Conservation (phyloP, 768 basidiomycete species). For the Fomitopsis pulvina region DNA sequence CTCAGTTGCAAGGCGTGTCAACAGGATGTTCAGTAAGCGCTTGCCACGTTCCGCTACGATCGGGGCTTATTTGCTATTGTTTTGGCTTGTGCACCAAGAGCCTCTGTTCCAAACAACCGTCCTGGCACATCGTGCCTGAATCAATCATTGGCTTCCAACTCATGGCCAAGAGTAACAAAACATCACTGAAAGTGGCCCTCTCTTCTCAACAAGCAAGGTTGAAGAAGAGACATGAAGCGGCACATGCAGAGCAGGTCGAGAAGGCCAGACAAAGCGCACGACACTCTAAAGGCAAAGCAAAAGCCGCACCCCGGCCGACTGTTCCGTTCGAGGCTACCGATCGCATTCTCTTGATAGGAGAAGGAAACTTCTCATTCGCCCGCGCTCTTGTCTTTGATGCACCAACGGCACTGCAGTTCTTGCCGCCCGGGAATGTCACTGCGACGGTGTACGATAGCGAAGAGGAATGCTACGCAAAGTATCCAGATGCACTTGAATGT, state of each 20-base stretch:
- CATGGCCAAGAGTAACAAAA: constrained; percentile 36
- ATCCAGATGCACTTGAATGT: constrained; percentile 62
- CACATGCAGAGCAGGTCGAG: constrained; percentile 45
- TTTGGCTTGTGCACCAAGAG: constrained; percentile 13
- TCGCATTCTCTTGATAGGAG: constrained; percentile 75
- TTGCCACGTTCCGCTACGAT: constrained; percentile 4
- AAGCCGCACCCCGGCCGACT: constrained; percentile 34
- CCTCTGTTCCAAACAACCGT: constrained; percentile 20
- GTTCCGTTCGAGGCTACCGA: constrained; percentile 63
- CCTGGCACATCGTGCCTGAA: background rate
- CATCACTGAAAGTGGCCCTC: constrained; percentile 56
- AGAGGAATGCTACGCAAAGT: constrained; percentile 71
- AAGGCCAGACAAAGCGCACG: constrained; percentile 20
- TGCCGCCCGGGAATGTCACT: constrained; percentile 63
- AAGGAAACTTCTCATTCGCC: constrained; percentile 94
- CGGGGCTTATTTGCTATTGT: constrained; percentile 10
- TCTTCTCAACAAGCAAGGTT: constrained; percentile 64
- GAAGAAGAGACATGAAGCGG: constrained; percentile 49
- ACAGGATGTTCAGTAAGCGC: background rate
- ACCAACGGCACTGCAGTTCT: constrained; percentile 36
- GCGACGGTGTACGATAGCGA: constrained; percentile 86
- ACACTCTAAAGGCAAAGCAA: constrained; percentile 34
- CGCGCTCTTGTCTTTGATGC: constrained; percentile 57
- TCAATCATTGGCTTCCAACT: constrained; percentile 7
- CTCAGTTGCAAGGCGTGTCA: background rate